A percentile compares a stretch with the other conserved stretches of the same genome.
These are phyloP conservation scores for Sphaerosporella brunnea DNA, from an alignment of 495 filamentous ascomycete genomes.

Conservation along the genomic window DNA sequence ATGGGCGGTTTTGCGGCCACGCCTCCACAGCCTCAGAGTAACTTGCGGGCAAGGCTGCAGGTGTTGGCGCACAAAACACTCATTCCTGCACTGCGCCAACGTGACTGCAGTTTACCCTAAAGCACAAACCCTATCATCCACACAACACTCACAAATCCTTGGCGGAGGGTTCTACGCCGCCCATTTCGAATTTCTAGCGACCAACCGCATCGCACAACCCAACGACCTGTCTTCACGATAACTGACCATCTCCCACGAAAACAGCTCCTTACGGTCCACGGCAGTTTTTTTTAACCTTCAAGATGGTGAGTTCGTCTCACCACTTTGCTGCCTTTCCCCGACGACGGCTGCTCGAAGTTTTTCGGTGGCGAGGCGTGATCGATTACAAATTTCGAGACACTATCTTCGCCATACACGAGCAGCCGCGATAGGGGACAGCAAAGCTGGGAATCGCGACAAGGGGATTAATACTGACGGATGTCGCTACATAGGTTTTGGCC, in stretches of 20 bases:
- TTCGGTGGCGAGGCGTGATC: no score
- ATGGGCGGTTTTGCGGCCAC: neutral
- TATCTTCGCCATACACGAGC: neutral
- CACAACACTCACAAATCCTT: neutral
- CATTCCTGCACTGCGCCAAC: no score
- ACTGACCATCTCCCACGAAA: neutral
- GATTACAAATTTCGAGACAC: no score
- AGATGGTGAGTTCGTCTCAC: neutral
- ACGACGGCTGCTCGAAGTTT: neutral
- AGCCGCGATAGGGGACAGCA: neutral
- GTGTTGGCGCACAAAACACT: no score
- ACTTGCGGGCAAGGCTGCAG: no score
- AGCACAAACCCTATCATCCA: neutral
- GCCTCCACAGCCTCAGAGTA: no score
- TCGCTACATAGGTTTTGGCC: conserved; percentile 65
- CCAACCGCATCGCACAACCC: neutral
- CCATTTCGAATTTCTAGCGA: no score
- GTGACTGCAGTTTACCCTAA: neutral
- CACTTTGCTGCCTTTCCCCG: neutral
- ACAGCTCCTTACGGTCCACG: neutral
- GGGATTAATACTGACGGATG: neutral
- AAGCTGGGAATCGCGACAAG: neutral
- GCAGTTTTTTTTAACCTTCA: neutral
- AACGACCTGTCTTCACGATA: neutral
- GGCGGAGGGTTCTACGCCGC: no score